phyloP scores from a whole-genome alignment of 2,329 filamentous ascomycete genomes.

The Pestalotiopsis fici region DNA sequence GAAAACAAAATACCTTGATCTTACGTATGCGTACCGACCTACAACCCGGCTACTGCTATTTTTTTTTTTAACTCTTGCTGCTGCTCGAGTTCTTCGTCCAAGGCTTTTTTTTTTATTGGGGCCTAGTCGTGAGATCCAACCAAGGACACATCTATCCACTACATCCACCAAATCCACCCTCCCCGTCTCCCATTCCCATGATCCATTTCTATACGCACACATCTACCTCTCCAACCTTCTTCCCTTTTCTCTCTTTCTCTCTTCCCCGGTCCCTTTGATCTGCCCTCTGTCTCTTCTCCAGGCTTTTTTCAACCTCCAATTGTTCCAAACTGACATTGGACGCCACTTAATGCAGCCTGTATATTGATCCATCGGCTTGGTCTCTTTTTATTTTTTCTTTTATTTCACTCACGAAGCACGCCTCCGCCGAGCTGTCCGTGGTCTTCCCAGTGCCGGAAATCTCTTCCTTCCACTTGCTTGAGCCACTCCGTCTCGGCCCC shows the following conservation, averaged over 20 bases:
- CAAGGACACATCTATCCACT: conserved; percentile 8
- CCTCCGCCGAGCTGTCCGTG: conserved; percentile 4
- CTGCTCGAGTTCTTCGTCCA: background rate
- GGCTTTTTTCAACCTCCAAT: conserved; percentile 16
- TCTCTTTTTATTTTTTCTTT: conserved; percentile 21
- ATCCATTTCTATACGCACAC: conserved; percentile 1
- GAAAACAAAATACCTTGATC: background rate
- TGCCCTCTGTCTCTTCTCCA: conserved; percentile 31
- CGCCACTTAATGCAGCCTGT: conserved; percentile 34
- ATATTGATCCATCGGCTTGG: conserved; percentile 35
- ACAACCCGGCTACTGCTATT: background rate
- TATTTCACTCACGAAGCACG: background rate
- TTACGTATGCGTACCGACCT: background rate
- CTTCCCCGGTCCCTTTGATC: conserved; percentile 1
- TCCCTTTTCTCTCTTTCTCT: conserved; percentile 18
- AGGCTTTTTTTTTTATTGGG: background rate
- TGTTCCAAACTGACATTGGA: conserved; percentile 10
- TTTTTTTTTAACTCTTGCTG: background rate
- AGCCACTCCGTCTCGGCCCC: background rate
- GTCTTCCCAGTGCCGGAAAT: conserved; percentile 11
- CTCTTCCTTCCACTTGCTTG: conserved; percentile 12
- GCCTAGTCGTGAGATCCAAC: background rate
- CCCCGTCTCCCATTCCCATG: background rate
- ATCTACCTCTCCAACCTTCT: conserved; percentile 12
- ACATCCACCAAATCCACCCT: conserved; percentile 1